These are phyloP conservation scores for Pulveroboletus sp. DNA, from an alignment of 768 basidiomycete species.

Conservation along the genomic window DNA sequence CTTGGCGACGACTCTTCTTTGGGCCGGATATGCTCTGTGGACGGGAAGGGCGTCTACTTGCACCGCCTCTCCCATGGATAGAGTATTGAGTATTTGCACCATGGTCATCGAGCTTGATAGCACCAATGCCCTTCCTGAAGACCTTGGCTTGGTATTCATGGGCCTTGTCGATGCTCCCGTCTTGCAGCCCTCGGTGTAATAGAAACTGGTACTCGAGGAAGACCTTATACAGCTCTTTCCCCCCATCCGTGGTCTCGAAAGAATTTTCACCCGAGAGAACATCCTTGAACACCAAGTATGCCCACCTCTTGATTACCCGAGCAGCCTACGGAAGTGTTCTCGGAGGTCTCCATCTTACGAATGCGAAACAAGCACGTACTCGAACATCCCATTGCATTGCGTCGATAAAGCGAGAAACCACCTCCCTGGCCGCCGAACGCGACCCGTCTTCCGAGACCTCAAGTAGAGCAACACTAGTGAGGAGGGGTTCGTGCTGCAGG, in stretches of 20 bases:
- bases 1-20: not conserved
- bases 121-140: slow-evolving; percentile 1
- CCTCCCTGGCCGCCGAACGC: not conserved
- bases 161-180: not conserved
- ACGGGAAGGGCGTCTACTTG: not conserved
- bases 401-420: slow-evolving; percentile 6
- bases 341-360: not conserved
- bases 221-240: slow-evolving; percentile 10
- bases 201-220: slow-evolving; percentile 21
- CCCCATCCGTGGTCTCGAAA: slow-evolving; percentile 6
- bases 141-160: not conserved
- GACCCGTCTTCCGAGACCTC: not conserved
- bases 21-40: not conserved
- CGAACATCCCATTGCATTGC: slow-evolving; percentile 6
- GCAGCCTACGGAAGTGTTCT: slow-evolving; percentile 8
- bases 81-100: not conserved
- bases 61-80: not conserved
- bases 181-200: not conserved
- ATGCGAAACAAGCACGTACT: slow-evolving; percentile 12
- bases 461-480: not conserved
- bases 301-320: slow-evolving; percentile 13
- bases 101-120: slow-evolving; percentile 1
- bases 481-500: slow-evolving; percentile 20
- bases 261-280: not conserved
- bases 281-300: slow-evolving; percentile 4